A percentile compares a stretch with the other conserved stretches of the same genome.
phyloP scores from a whole-genome alignment of 2,329 filamentous ascomycete species.

The Pseudocercospora musae region DNA sequence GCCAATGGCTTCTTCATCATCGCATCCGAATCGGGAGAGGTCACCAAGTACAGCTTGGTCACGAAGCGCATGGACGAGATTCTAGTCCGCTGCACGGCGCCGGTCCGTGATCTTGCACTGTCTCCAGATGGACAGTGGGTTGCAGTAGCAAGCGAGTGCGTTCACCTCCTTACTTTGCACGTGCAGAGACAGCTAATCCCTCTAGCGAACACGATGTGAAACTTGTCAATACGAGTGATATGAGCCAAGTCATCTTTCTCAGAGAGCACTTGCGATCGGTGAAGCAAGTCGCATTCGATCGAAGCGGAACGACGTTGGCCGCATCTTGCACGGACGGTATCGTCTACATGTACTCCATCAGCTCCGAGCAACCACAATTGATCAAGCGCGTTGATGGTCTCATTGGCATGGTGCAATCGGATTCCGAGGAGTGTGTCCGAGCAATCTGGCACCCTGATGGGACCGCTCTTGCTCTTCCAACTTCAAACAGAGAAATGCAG shows the following conservation, averaged over 20 bases:
- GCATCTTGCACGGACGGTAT: conserved; percentile 86
- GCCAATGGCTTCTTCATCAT: conserved; percentile 80
- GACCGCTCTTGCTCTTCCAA: conserved; percentile 81
- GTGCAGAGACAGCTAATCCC: conserved; percentile 20
- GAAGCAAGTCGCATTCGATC: conserved; percentile 89
- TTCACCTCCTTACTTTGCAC: conserved; percentile 11
- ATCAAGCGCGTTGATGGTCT: conserved; percentile 81
- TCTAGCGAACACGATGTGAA: conserved; percentile 79
- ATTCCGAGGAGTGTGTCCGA: conserved; percentile 70
- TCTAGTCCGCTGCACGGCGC: conserved; percentile 77
- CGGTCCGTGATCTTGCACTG: conserved; percentile 80
- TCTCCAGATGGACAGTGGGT: conserved; percentile 81
- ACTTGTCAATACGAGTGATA: conserved; percentile 78
- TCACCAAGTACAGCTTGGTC: conserved; percentile 84
- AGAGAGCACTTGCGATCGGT: conserved; percentile 75
- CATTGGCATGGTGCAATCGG: conserved; percentile 73
- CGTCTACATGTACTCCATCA: conserved; percentile 84
- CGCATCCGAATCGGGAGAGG: conserved; percentile 91
- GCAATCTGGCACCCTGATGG: conserved; percentile 93
- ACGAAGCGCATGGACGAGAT: conserved; percentile 74
- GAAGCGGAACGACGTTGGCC: conserved; percentile 69
- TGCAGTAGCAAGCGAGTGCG: conserved; percentile 88
- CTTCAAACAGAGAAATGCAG: conserved; percentile 76
- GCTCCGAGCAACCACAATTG: conserved; percentile 72
- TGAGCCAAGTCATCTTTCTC: conserved; percentile 70